phyloP scores from a whole-genome alignment of 495 filamentous ascomycete genomes.

The Trichoderma erinaceum region DNA sequence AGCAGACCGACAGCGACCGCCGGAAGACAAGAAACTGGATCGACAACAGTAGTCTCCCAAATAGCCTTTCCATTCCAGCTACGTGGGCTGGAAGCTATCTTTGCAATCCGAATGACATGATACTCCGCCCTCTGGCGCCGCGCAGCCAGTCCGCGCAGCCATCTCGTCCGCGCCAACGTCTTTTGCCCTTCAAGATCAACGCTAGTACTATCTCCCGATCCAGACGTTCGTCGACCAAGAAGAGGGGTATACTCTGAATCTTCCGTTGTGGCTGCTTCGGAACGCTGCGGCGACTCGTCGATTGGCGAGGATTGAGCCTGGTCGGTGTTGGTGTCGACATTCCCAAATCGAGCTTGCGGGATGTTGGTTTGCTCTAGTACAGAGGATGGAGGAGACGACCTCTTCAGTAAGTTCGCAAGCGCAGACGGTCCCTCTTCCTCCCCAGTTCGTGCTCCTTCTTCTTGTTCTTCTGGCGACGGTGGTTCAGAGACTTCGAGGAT shows the following conservation, averaged over 20 bases:
- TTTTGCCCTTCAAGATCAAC: constrained; percentile 41
- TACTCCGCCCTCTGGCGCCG: constrained; percentile 15
- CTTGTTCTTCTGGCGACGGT: constrained; percentile 36
- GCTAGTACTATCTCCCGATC: constrained; percentile 10
- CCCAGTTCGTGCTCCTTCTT: constrained; percentile 8
- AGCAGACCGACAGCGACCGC: constrained; percentile 83
- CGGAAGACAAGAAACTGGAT: constrained; percentile 65
- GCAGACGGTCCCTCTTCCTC: background rate
- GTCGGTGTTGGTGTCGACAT: background rate
- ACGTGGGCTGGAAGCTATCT: constrained; percentile 50
- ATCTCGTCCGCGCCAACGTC: constrained; percentile 19
- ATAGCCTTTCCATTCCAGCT: constrained; percentile 62
- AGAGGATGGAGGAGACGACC: background rate
- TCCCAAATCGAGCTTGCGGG: background rate
- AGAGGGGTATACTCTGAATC: constrained; percentile 9
- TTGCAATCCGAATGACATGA: constrained; percentile 18
- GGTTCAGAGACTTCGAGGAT: constrained; percentile 62
- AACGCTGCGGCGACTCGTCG: background rate
- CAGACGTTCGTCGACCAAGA: background rate
- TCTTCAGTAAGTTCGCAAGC: background rate
- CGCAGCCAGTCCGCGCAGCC: constrained; percentile 19
- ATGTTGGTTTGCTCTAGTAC: background rate
- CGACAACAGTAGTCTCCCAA: constrained; percentile 56
- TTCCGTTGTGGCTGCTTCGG: background rate
- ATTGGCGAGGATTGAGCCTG: background rate